Percentiles rank a stretch among this genome's conserved stretches.
Evolutionary conservation across 352 stramenopile genomes (phyloP).

Genomic region (Blastocystis sp.): DNA sequence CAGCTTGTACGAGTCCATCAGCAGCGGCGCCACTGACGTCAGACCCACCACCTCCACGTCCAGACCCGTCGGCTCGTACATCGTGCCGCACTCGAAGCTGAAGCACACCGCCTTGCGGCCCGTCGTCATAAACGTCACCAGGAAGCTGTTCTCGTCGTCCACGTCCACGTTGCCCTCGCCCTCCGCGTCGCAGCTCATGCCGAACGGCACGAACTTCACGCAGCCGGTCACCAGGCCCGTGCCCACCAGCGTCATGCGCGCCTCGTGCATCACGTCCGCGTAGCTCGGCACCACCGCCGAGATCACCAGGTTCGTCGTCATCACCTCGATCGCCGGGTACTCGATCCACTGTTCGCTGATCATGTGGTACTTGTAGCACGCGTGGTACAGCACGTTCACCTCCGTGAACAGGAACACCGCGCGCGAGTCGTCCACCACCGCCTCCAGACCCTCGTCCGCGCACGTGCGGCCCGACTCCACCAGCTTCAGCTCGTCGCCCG

Average conservation of each 20-base stretch:
- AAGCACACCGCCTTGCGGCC: slow-evolving; percentile 37
- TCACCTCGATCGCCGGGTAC: neutral
- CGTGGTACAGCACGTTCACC: slow-evolving; percentile 22
- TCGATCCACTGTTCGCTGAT: slow-evolving; percentile 21
- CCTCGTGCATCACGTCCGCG: slow-evolving; percentile 16
- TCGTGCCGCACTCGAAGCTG: slow-evolving; percentile 41
- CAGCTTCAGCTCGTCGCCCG: slow-evolving; percentile 48
- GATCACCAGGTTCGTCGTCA: neutral
- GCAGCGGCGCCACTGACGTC: neutral
- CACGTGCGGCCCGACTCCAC: neutral
- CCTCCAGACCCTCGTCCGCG: neutral
- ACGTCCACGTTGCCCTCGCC: neutral
- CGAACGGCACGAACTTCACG: slow-evolving; percentile 61
- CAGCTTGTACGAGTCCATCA: slow-evolving; percentile 42
- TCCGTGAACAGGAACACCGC: neutral
- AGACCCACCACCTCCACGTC: slow-evolving; percentile 31
- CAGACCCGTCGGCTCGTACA: neutral
- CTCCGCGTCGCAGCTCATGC: neutral
- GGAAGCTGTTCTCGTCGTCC: neutral
- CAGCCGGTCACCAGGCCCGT: slow-evolving; percentile 33
- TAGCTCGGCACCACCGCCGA: neutral
- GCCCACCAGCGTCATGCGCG: slow-evolving; percentile 8
- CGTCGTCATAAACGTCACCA: neutral
- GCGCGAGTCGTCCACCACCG: slow-evolving; percentile 42
- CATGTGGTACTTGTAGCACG: slow-evolving; percentile 54